Base-by-base conservation (phyloP, 345 rosid species). In the Corymbia maculata region DNA sequence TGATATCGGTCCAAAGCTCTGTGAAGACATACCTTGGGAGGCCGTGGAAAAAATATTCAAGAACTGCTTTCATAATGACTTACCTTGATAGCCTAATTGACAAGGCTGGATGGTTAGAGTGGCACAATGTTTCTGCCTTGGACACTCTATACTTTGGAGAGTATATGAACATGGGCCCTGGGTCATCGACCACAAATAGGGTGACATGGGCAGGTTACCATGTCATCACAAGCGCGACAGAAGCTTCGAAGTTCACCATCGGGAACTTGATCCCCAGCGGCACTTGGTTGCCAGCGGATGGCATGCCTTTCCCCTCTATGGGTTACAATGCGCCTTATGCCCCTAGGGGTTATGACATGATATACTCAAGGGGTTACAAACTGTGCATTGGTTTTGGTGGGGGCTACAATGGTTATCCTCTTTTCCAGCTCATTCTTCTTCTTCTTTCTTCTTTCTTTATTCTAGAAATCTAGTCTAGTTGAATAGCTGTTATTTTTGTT, bases 11-110 rank as follows among this genome's bases (percentile, higher is more conserved):
- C 61, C 90, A 91, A 14, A 92, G 94, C 87, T 93, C 97, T 8
- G 93, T 94, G 66, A 91, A 91, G 52, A 93, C 96, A 16, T 95
- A 86, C 88, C 86, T 95, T 28, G 97, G 96, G 6, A 75, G 96
- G 79, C 97, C 95, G 2, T 94, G 97, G 97, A 90, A 92, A 88
- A 85, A 91, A 49, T 95, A 94, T 45, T 95, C 96, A 0, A 88
- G 96, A 17, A 93, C 95, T 0, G 94, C 94, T 59, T 93, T 91
- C 19, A 90, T 95, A 87, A 88, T 90, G 75, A 93, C 92, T 30
- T 95, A 91, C 66, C 91, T 95, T 6, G 96, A 93, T 88, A 86
- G 91, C n/a, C 36, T 94, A 44, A 94, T 95, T 51, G 89, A 92
- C 85, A 89, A 95, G 15, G 91, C 92, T 2, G 95, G 95, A 4